These are phyloP conservation scores for Forsythia suspensa DNA, from an alignment of 257 asterid genomes.

Conservation along the genomic window DNA sequence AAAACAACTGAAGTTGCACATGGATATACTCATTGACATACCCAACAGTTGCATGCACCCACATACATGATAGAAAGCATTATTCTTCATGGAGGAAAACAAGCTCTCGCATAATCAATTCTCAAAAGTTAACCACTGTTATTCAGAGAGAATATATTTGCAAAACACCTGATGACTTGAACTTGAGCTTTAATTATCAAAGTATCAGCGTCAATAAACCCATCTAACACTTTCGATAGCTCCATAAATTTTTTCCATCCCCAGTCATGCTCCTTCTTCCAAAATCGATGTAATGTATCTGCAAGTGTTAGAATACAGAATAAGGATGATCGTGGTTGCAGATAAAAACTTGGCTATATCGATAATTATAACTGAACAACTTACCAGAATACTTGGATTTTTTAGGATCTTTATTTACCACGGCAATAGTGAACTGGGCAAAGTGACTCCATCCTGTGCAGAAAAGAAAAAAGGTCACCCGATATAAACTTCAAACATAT, in stretches of 20 bases:
- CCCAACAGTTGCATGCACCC: too few relatives aligned
- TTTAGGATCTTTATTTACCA: conserved; percentile 55
- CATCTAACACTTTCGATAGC: conserved; percentile 54
- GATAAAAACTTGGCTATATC: background rate
- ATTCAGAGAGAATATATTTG: too few relatives aligned
- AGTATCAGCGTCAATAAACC: conserved; percentile 55
- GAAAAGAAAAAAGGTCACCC: conserved; percentile 2
- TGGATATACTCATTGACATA: too few relatives aligned
- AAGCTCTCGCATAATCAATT: too few relatives aligned
- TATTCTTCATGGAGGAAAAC: too few relatives aligned
- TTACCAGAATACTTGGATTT: conserved; percentile 54
- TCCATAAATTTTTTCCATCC: conserved; percentile 70
- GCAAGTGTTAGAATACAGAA: conserved; percentile 16
- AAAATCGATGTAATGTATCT: conserved; percentile 60
- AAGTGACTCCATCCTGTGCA: conserved; percentile 58
- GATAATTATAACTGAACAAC: background rate
- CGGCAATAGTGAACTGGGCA: conserved; percentile 61
- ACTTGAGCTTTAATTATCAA: conserved; percentile 55
- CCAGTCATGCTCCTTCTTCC: conserved; percentile 66
- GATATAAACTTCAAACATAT: conserved; percentile 11
- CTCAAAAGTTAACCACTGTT: too few relatives aligned
- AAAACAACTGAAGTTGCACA: too few relatives aligned
- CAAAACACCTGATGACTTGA: conserved; percentile 56
- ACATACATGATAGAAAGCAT: too few relatives aligned
- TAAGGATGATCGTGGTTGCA: background rate